Base-by-base conservation (phyloP, 768 basidiomycete species). In the Mycena rebaudengoi region DNA sequence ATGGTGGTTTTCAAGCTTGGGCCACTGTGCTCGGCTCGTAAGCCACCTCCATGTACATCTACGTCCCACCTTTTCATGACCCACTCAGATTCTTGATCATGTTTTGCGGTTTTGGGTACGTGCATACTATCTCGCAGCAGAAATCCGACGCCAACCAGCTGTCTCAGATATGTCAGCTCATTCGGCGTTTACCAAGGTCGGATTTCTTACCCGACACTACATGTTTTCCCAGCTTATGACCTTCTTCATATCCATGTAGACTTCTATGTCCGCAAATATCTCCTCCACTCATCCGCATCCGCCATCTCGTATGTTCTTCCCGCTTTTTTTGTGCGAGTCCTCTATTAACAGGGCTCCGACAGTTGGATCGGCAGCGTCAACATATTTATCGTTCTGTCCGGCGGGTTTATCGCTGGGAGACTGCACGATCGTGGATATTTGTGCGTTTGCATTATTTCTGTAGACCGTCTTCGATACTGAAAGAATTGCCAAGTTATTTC, bases 371-470 rank as follows among this genome's bases (percentile, higher is more conserved):
- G 86, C 11, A 83, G 85, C 30, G 73, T 78, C 10, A 84, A 88
- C 53, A 71, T 85, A 11, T 80, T 83, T 54, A 71, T 87, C 18
- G 73, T 82, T 20, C 71, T 86, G 33, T 75, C 80, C 2, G 74
- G 76, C 37, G 84, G 85, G 1, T 70, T 85, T 26, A 52, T 83
- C 43, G 76, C 80, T 4, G 87, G 87, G 13, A 77, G 82, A 46
- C 71, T 81, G 7, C 85, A 85, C 66, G 87, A 88, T 50, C 77
- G 77, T 21, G 86, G 87, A 51, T 83, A 85, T 70, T 85, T 85
- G 83, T 82, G 67, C 67, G 80, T 64, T 18, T 52, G 2, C 39
- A 25, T 35, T n/a, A 16, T 32, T 26, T 44, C n/a, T 4, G 18
- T 26, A 18, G 2, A 23, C 5, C 25, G n/a, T 46, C n/a, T 54